Base-by-base conservation (phyloP, 139 green algal genomes). In the Yamagishiella unicocca region DNA sequence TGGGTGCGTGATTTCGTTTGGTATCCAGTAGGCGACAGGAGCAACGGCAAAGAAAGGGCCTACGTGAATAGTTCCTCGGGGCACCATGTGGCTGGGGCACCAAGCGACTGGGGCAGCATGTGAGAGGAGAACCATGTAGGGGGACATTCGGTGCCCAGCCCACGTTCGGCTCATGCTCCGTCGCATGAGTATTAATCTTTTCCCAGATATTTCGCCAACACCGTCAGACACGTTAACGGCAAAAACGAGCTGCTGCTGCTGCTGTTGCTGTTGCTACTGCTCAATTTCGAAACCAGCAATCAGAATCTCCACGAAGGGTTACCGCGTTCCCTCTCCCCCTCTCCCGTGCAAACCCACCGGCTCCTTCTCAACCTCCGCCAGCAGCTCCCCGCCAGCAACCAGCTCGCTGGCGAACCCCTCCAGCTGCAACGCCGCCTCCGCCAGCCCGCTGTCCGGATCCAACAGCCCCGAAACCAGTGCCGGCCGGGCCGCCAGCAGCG, bases 121-220 rank as follows among this genome's bases (percentile, higher is more conserved):
- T n/a, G n/a, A n/a, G n/a, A n/a, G n/a, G n/a, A n/a, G n/a, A n/a
- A n/a, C n/a, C n/a, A n/a, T n/a, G n/a, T n/a, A n/a, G n/a, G n/a
- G n/a, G n/a, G n/a, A n/a, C n/a, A n/a, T n/a, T n/a, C n/a, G n/a
- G n/a, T 1, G 31, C 50, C 29, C 72, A 27, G 14, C 38, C 29
- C 31, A 6, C 25, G 21, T 50, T 50, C 53, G 31, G n/a, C 46
- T 54, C 75, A 31, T 50, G 0, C 50, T 46, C 75, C 45, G 33
- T 22, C 33, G n/a, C n/a, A n/a, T n/a, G n/a, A 50, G 50, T 50
- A 68, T 1, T 17, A 1, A 31, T 7, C 12, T 33, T 1, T 37
- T 31, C 31, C 75, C 29, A 83, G 75, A 22, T 83, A n/a, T 50
- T 38, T 31, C 31, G 31, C 75, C 19, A 83, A 83, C 50, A 50